A percentile compares a stretch with the other conserved stretches of the same genome.
These are phyloP conservation scores for Hydnomerulius pinastri DNA, from an alignment of 768 basidiomycete species.

Conservation along the genomic window DNA sequence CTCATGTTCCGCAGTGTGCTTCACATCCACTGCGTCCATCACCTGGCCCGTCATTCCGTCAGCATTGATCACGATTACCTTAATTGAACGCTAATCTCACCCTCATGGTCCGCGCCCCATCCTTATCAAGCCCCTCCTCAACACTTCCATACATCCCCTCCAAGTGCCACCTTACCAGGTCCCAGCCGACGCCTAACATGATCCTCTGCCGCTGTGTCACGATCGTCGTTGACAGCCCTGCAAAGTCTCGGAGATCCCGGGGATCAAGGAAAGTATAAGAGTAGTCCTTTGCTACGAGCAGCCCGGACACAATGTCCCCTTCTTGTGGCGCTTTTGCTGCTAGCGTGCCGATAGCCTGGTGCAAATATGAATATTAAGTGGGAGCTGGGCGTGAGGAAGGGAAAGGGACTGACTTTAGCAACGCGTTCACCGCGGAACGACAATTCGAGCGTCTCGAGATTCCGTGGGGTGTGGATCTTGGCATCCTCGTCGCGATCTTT, in stretches of 20 bases:
- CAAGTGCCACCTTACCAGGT: slow-evolving; percentile 91
- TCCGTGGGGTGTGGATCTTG: slow-evolving; percentile 95
- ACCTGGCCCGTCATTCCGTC: slow-evolving; percentile 52
- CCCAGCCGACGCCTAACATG: slow-evolving; percentile 85
- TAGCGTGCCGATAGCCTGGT: slow-evolving; percentile 87
- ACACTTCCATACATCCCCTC: slow-evolving; percentile 94
- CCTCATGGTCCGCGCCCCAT: slow-evolving; percentile 67
- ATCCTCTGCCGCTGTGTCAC: slow-evolving; percentile 88
- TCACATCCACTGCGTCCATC: slow-evolving; percentile 90
- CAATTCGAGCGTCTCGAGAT: slow-evolving; percentile 85
- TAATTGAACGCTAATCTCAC: slow-evolving; percentile 47
- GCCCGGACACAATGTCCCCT: slow-evolving; percentile 77
- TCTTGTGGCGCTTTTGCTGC: slow-evolving; percentile 77
- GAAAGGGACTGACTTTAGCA: slow-evolving; percentile 70
- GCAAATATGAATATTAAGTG: slow-evolving; percentile 3
- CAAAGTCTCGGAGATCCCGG: slow-evolving; percentile 90
- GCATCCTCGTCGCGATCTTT: slow-evolving; percentile 94
- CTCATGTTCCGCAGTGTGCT: slow-evolving; percentile 74
- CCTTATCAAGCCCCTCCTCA: slow-evolving; percentile 74
- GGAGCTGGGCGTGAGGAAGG: not conserved
- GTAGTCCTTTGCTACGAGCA: slow-evolving; percentile 95
- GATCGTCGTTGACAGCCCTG: slow-evolving; percentile 88
- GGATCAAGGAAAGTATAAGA: slow-evolving; percentile 97
- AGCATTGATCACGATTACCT: not conserved
- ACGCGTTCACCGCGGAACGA: slow-evolving; percentile 95